Conservation (phyloP, 495 filamentous ascomycete species). For the Clavariopsis aquatica region DNA sequence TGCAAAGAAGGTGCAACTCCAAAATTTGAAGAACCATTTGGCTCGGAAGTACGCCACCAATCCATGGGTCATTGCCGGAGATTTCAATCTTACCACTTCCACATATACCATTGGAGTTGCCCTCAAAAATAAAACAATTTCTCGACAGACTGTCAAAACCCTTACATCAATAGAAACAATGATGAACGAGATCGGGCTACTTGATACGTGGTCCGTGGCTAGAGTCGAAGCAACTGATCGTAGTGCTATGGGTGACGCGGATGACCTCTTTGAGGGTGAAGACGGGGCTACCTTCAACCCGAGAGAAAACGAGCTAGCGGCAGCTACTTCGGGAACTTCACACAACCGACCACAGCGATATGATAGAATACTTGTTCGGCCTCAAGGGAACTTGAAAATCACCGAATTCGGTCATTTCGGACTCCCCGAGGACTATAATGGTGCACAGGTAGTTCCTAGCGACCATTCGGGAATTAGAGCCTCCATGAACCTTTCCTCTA, state of each 20-base stretch:
- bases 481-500: constrained; percentile 41
- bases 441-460: constrained; percentile 47
- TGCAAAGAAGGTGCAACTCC: constrained; percentile 53
- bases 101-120: constrained; percentile 52
- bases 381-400: constrained; percentile 44
- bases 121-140: constrained; percentile 50
- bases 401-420: constrained; percentile 55
- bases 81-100: constrained; percentile 61
- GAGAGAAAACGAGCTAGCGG: constrained; percentile 52
- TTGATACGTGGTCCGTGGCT: constrained; percentile 50
- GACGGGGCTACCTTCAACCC: constrained; percentile 61
- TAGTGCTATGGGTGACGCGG: constrained; percentile 34
- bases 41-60: constrained; percentile 40
- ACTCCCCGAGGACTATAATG: constrained; percentile 34
- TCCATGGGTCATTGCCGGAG: constrained; percentile 57
- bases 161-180: constrained; percentile 44
- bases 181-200: constrained; percentile 43
- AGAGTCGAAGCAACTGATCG: constrained; percentile 39
- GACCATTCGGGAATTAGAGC: constrained; percentile 60
- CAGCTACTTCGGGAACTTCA: constrained; percentile 46
- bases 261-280: constrained; percentile 51
- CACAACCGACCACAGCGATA: constrained; percentile 59
- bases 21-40: constrained; percentile 49
- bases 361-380: constrained; percentile 56
- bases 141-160: constrained; percentile 41